Evolutionary conservation across 495 filamentous ascomycete species (phyloP).

Genomic region (Penicillium bialowiezense): DNA sequence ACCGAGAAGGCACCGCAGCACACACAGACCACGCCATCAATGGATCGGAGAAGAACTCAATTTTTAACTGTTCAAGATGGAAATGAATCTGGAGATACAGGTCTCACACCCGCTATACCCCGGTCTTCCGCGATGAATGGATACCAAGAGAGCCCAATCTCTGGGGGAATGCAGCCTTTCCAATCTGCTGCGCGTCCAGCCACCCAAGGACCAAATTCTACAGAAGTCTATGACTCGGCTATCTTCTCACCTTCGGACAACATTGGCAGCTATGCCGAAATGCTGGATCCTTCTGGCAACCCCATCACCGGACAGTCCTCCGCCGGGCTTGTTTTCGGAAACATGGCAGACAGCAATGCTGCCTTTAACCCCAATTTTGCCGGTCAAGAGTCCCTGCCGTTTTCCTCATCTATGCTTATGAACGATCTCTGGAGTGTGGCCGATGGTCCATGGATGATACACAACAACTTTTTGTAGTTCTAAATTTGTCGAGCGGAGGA

Average conservation of each 20-base stretch:
- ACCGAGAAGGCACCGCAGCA: background rate
- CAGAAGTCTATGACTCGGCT: constrained; percentile 2
- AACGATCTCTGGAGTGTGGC: constrained; percentile 41
- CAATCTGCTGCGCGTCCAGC: background rate
- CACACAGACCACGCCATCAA: background rate
- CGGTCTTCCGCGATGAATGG: background rate
- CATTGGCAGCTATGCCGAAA: background rate
- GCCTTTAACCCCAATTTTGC: constrained; percentile 12
- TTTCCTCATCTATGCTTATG: constrained; percentile 21
- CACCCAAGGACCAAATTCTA: background rate
- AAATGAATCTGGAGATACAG: background rate
- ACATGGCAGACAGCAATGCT: constrained; percentile 12
- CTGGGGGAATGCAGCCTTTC: background rate
- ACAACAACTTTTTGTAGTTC: constrained; percentile 22
- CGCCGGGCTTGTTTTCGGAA: constrained; percentile 26
- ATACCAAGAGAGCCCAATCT: background rate
- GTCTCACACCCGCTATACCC: background rate
- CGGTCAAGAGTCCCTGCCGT: constrained; percentile 17
- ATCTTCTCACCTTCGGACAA: constrained; percentile 7
- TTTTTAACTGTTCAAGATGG: background rate
- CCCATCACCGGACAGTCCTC: constrained; percentile 8
- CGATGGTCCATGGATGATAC: constrained; percentile 42
- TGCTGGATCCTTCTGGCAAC: constrained; percentile 1
- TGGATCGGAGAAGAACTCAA: background rate
- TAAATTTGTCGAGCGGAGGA: background rate